Conservation (phyloP, 1,284 basidiomycete species). For the Irpex lacteus region DNA sequence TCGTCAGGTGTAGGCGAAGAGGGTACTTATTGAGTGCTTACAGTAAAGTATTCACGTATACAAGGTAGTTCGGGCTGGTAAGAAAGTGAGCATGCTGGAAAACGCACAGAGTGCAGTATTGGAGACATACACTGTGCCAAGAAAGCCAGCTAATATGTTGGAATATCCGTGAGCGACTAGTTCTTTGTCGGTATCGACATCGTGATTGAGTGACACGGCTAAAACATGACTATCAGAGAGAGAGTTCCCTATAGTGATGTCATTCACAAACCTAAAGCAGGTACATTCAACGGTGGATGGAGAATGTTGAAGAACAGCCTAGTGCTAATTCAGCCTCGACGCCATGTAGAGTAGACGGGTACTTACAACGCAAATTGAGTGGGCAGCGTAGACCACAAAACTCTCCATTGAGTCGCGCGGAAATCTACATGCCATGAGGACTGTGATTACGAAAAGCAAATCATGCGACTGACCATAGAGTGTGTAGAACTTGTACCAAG, state of each 20-base stretch:
- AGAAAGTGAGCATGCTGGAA: neutral
- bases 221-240: neutral
- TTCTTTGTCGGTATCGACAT: constrained; percentile 92
- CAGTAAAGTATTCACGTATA: constrained; percentile 79
- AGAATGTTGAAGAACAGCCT: constrained; percentile 90
- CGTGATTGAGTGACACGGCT: constrained; percentile 90
- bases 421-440: constrained; percentile 46
- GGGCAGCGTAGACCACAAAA: constrained; percentile 76
- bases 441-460: neutral
- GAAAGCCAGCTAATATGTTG: constrained; percentile 78
- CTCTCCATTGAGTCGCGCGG: constrained; percentile 53
- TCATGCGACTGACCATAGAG: constrained; percentile 57
- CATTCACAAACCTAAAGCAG: constrained; percentile 68
- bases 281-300: constrained; percentile 93
- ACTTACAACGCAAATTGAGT: constrained; percentile 76
- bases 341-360: constrained; percentile 19
- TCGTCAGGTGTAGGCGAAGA: neutral
- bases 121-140: constrained; percentile 73
- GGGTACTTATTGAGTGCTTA: neutral
- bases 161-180: constrained; percentile 92
- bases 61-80: constrained; percentile 73
- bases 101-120: neutral
- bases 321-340: neutral
- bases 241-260: neutral
- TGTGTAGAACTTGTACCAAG: constrained; percentile 84